A percentile compares a stretch with the other conserved stretches of the same genome.
Conservation (phyloP, 106 monocot genomes). For the Dendrobium officinale region DNA sequence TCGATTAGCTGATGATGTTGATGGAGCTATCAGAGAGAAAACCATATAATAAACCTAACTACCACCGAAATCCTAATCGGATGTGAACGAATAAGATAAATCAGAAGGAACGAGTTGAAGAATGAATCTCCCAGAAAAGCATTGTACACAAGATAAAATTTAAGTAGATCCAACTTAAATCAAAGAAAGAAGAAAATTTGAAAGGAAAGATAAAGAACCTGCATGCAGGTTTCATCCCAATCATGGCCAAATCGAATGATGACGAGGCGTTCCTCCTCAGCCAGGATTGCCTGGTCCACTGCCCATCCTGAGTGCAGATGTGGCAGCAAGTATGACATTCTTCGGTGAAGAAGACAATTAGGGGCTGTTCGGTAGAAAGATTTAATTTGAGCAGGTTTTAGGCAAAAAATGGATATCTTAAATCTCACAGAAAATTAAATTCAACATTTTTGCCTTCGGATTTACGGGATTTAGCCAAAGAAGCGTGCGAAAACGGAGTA, state of each 20-base stretch:
- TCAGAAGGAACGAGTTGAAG: neutral
- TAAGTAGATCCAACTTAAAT: neutral
- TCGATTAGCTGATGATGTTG: neutral
- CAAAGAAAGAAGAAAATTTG: neutral
- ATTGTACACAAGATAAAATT: neutral
- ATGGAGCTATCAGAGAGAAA: neutral
- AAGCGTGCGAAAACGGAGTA: too few relatives aligned
- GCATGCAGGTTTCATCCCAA: constrained; percentile 99
- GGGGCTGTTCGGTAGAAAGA: too few relatives aligned
- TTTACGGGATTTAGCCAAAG: too few relatives aligned
- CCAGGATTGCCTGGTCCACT: constrained; percentile 96
- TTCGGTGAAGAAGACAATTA: neutral
- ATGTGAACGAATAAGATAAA: neutral
- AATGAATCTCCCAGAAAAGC: neutral
- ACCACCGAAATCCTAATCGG: neutral
- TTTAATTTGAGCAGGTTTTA: too few relatives aligned
- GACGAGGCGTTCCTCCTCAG: constrained; percentile 98
- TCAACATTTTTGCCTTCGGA: too few relatives aligned
- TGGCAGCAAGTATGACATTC: constrained; percentile 97
- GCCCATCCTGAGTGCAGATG: constrained; percentile 99
- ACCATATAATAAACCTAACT: neutral
- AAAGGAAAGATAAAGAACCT: constrained; percentile 27
- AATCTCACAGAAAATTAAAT: too few relatives aligned
- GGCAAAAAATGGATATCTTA: too few relatives aligned
- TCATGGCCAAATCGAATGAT: constrained; percentile 98